Percentiles rank a stretch among this genome's conserved stretches.
phyloP scores from a whole-genome alignment of 176 grass and related monocot species.

The Otatea glauca region DNA sequence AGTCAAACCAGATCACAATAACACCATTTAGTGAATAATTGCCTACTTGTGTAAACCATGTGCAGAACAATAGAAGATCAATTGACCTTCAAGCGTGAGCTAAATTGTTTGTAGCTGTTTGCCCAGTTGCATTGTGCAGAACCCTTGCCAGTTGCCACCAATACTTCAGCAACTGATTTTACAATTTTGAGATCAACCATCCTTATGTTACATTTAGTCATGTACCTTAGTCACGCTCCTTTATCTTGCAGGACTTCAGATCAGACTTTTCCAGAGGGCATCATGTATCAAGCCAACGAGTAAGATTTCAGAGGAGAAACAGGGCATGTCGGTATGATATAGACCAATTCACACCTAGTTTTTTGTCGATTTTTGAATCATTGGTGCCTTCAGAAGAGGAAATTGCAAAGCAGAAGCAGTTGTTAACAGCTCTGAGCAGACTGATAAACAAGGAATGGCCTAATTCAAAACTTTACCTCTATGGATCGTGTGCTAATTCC shows the following conservation, averaged over 20 bases:
- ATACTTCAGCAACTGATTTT: conserved; percentile 25
- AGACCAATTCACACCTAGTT: conserved; percentile 65
- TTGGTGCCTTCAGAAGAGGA: conserved; percentile 82
- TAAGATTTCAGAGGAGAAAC: conserved; percentile 71
- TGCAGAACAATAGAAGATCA: conserved; percentile 1
- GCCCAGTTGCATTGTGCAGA: conserved; percentile 20
- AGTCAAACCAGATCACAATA: conserved; percentile 16
- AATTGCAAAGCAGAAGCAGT: conserved; percentile 76
- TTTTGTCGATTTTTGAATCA: conserved; percentile 79
- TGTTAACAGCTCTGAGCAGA: conserved; percentile 65
- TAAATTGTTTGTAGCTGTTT: conserved; percentile 24
- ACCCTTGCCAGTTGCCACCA: conserved; percentile 14
- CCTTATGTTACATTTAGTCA: conserved; percentile 29
- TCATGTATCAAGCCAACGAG: conserved; percentile 72
- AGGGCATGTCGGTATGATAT: conserved; percentile 74
- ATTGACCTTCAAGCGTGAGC: conserved; percentile 7
- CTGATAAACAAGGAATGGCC: conserved; percentile 88
- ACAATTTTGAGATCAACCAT: conserved; percentile 26
- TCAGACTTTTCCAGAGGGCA: conserved; percentile 86
- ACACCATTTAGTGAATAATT: neutral
- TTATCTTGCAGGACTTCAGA: conserved; percentile 71
- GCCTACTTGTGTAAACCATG: neutral
- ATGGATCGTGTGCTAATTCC: conserved; percentile 94
- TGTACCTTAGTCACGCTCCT: conserved; percentile 24
- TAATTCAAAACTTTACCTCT: conserved; percentile 73